Evolutionary conservation across 2,329 filamentous ascomycete genomes (phyloP).

Genomic region (Aspergillus sp.): DNA sequence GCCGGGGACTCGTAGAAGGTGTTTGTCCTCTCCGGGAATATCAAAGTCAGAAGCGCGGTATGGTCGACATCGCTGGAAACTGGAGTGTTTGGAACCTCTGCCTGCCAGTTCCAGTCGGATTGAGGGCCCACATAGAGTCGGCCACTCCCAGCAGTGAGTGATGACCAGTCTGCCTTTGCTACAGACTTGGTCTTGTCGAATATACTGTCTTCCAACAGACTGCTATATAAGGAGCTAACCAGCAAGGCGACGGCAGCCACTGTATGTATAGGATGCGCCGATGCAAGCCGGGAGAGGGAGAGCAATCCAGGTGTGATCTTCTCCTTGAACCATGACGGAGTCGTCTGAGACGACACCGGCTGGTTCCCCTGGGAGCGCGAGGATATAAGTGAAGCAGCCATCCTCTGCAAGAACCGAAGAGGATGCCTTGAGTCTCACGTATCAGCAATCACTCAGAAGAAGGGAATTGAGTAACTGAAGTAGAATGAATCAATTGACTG

Average conservation of each 20-base stretch:
- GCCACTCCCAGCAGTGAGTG: background rate
- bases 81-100: constrained; percentile 55
- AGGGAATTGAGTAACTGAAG: background rate
- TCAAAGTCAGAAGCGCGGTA: constrained; percentile 39
- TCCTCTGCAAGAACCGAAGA: background rate
- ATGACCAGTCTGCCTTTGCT: background rate
- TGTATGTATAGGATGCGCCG: background rate
- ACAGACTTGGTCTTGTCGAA: background rate
- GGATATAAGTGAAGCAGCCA: background rate
- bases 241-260: background rate
- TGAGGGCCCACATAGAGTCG: background rate
- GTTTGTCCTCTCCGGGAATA: constrained; percentile 40
- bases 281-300: background rate
- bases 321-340: background rate
- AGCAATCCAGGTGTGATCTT: background rate
- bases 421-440: too few species aligned
- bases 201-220: constrained; percentile 1
- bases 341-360: background rate
- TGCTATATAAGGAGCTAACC: background rate
- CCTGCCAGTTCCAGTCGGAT: constrained; percentile 83
- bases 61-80: background rate
- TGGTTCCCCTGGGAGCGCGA: background rate
- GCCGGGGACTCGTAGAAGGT: background rate
- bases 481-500: too few species aligned
- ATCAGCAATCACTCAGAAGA: background rate